These are phyloP conservation scores for Tricholoma sp. DNA, from an alignment of 768 basidiomycete species.

Conservation along the genomic window DNA sequence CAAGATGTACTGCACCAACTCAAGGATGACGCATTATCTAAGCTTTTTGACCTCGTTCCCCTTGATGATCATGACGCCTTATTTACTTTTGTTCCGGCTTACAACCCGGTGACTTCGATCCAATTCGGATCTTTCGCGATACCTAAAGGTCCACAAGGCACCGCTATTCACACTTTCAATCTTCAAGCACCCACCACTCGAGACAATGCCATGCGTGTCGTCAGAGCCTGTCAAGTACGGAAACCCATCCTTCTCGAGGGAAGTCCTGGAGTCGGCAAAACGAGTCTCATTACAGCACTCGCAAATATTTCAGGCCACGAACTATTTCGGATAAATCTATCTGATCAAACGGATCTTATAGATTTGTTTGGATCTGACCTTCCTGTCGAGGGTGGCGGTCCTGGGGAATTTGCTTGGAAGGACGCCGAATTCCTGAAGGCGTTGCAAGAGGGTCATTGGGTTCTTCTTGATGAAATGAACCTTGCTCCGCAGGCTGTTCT, in stretches of 20 bases:
- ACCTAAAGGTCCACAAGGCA: slow-evolving; percentile 44
- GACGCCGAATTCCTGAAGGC: slow-evolving; percentile 95
- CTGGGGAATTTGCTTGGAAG: slow-evolving; percentile 96
- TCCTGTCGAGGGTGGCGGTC: slow-evolving; percentile 84
- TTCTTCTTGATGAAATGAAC: slow-evolving; percentile 98
- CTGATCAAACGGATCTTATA: slow-evolving; percentile 95
- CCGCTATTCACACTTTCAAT: slow-evolving; percentile 53
- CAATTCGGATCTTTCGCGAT: slow-evolving; percentile 76
- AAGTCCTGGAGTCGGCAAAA: slow-evolving; percentile 98
- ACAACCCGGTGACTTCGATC: slow-evolving; percentile 33
- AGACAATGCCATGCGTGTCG: slow-evolving; percentile 81
- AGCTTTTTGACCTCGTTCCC: slow-evolving; percentile 56
- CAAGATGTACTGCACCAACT: slow-evolving; percentile 52
- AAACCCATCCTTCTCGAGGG: slow-evolving; percentile 96
- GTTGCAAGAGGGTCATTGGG: slow-evolving; percentile 95
- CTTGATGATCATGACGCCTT: slow-evolving; percentile 25
- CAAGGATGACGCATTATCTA: slow-evolving; percentile 48
- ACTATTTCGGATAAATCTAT: slow-evolving; percentile 91
- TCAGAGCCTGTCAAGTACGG: slow-evolving; percentile 81
- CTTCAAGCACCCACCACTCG: slow-evolving; percentile 85
- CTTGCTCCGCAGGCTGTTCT: slow-evolving; percentile 94
- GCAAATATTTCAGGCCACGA: slow-evolving; percentile 74
- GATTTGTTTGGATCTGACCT: slow-evolving; percentile 96
- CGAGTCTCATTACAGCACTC: slow-evolving; percentile 84
- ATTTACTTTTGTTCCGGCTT: slow-evolving; percentile 18